These are phyloP conservation scores for Blastosporella zonata DNA, from an alignment of 1,284 basidiomycete species.

Conservation along the genomic window DNA sequence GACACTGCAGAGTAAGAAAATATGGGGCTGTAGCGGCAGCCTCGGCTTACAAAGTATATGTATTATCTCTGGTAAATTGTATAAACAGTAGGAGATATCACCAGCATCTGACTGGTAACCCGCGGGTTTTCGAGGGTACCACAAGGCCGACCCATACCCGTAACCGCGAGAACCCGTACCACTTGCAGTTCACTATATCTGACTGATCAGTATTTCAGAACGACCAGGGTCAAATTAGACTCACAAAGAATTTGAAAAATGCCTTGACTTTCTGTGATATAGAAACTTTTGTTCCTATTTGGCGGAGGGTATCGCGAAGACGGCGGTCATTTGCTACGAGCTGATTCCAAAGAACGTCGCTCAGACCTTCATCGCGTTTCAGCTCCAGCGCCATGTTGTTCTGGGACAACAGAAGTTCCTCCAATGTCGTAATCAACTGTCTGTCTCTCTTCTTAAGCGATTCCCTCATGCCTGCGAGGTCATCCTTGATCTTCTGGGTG, in stretches of 20 bases:
- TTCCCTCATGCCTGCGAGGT: conserved; percentile 9
- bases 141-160: no score
- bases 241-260: conserved; percentile 4
- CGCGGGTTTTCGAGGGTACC: no score
- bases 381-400: conserved; percentile 13
- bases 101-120: no score
- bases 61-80: no score
- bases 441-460: conserved; percentile 14
- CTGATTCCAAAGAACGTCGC: conserved; percentile 2
- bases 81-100: no score
- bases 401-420: conserved; percentile 9
- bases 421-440: conserved; percentile 9
- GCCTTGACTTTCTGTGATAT: conserved; percentile 4
- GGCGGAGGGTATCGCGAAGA: conserved; percentile 1
- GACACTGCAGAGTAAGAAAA: no score
- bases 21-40: no score
- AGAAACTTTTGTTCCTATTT: background rate
- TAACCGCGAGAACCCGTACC: no score
- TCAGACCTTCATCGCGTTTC: conserved; percentile 1
- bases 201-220: no score
- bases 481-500: conserved; percentile 15
- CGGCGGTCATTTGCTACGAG: background rate
- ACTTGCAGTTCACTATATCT: no score
- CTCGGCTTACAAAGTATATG: no score
- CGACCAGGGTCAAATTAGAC: background rate